Evolutionary conservation across 208 protist species (phyloP), one percentile per base, ranked within the genome.

Genomic region (Herpetomonas tarakana): DNA sequence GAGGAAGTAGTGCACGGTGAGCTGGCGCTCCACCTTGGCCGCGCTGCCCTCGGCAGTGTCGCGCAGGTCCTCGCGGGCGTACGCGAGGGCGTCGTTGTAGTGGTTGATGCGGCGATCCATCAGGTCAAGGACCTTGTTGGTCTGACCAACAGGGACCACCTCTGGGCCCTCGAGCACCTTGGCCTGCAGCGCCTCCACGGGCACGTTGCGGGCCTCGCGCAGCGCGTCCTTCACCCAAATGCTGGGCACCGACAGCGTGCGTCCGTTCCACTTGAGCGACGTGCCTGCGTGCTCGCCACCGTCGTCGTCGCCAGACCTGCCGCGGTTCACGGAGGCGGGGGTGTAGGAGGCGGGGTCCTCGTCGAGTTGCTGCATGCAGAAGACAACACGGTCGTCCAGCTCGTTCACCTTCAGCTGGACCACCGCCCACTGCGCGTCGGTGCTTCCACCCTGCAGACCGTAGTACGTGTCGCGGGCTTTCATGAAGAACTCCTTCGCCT

Each of bases 191-290:
- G 60, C 21, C 66, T 88, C 83, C 41, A 88, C 71, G 46, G 80
- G 65, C 46, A 91, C 71, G 18, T 58, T 39, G 30, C 76, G 75
- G 19, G 74, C 80, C 66, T 88, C 84, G 35, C 88, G 88, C 25
- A 92, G 71, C n/a, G 88, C 79, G 18, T 94, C 88, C 57, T 81
- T 80, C 44, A 94, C 88, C 50, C 81, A 81, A 45, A 91, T 86
- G 56, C 72, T 92, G 38, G 68, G 62, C 21, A 94, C 71, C 45
- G 52, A 65, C 51, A 94, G 69, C 57, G 66, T 62, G n/a, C 80
- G 76, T 9, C 74, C 78, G 68, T 92, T 89, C 85, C 88, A 94
- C 55, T 73, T 54, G 46, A 93, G 59, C 41, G 74, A 70, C 39
- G 78, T 74, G 12, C 60, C 45, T n/a, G 60, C 65, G 24, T 59